Base-by-base conservation (phyloP, 495 filamentous ascomycete species). In the Penicillium egyptiacum region DNA sequence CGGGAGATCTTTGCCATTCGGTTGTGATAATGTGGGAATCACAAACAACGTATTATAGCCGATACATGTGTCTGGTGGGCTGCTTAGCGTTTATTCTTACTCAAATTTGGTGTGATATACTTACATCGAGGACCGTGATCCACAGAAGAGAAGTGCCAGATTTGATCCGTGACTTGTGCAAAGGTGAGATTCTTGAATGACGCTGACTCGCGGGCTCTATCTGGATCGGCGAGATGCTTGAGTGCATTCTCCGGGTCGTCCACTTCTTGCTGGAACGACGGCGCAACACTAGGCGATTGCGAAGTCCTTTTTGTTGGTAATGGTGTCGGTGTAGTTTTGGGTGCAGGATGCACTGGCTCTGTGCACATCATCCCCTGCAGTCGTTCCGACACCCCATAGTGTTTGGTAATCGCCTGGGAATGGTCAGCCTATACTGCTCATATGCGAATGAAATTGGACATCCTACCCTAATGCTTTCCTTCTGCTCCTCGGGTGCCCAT, bases 11-110 rank as follows among this genome's bases (percentile, higher is more conserved):
- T 80, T 72, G 6, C 70, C 70, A 57, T 76, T 73, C 6, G 64
- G 46, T 28, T 64, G 53, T 31, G 66, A 65, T 17, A 72, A 57
- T 10, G 66, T 61, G 11, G 72, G 74, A 19, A 83, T 71, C 35
- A 84, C 80, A 62, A 89, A 87, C 19, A 94, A 76, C 41, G 87
- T 87, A 69, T 96, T 93, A 62, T 88, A 92, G 11, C 91, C 91
- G 50, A 94, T 74, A 62, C 89, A 93, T 11, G 92, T 81, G 67
- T 88, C 88, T 91, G 58, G 20, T 33, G 14, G 16, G 6, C 23
- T 30, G 8, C 16, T 33, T 47, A 26, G 16, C 6, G 9, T 26
- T n/a, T 17, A 23, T 14, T 16, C 20, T 25, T 6, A 9, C 33
- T 37, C 30, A 14, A 40, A 8, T 52, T 26, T 2, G 14, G 28